phyloP scores from a whole-genome alignment of 2,329 filamentous ascomycete species.

The Penicillium brevicompactum region DNA sequence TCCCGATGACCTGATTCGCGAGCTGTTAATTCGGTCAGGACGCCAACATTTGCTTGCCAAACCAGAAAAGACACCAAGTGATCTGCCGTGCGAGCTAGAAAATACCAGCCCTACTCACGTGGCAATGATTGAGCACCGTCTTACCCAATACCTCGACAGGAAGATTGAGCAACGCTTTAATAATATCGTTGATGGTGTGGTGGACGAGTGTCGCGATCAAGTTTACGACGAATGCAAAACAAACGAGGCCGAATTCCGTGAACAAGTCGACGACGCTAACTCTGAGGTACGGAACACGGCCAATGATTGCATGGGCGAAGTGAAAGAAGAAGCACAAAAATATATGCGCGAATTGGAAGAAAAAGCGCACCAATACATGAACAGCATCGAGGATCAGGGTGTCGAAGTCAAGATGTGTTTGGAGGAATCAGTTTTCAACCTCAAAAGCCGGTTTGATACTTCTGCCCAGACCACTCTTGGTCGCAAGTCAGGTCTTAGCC shows the following conservation, averaged over 20 bases:
- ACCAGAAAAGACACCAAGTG: slow-evolving; percentile 12
- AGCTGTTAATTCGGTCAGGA: slow-evolving; percentile 19
- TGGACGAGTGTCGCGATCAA: slow-evolving; percentile 19
- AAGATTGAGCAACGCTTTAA: slow-evolving; percentile 2
- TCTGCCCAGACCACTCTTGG: slow-evolving; percentile 13
- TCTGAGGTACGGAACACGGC: slow-evolving; percentile 17
- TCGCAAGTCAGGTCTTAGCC: slow-evolving; percentile 12
- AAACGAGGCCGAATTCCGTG: slow-evolving; percentile 17
- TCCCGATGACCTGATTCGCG: slow-evolving; percentile 16
- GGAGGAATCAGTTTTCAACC: slow-evolving; percentile 1
- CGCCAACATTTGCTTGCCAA: slow-evolving; percentile 20
- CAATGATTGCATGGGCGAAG: slow-evolving; percentile 16
- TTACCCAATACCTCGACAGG: slow-evolving; percentile 10
- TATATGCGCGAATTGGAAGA: slow-evolving; percentile 7
- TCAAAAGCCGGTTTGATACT: slow-evolving; percentile 15
- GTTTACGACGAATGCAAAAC: slow-evolving; percentile 18
- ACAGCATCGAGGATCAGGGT: not conserved
- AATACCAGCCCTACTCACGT: slow-evolving; percentile 6
- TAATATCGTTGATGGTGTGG: slow-evolving; percentile 15
- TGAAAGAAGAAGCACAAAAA: slow-evolving; percentile 12
- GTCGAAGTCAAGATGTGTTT: slow-evolving; percentile 8
- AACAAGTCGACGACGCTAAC: slow-evolving; percentile 20
- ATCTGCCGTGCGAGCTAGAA: slow-evolving; percentile 9
- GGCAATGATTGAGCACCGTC: slow-evolving; percentile 14
- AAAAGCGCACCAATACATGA: not conserved